Evolutionary conservation across 2,329 filamentous ascomycete species (phyloP).

Genomic region (Colletotrichum tropicale): DNA sequence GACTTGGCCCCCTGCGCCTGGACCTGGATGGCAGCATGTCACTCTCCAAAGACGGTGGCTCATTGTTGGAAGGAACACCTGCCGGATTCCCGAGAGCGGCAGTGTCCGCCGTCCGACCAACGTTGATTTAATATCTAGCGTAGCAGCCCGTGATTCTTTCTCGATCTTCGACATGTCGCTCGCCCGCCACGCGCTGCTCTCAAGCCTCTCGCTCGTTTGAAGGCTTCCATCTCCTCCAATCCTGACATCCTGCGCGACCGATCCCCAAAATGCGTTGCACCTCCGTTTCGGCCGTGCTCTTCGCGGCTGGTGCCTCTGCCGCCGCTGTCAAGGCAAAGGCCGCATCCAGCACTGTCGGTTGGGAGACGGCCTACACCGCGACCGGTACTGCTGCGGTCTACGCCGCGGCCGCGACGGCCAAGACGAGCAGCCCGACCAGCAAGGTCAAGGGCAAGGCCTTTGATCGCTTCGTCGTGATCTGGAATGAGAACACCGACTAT

Average conservation of each 20-base stretch:
- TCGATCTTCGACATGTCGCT: neutral
- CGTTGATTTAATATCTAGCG: neutral
- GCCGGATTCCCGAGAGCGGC: neutral
- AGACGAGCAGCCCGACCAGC: slow-evolving; percentile 64
- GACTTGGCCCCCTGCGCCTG: neutral
- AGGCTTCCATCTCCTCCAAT: neutral
- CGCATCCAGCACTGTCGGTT: slow-evolving; percentile 22
- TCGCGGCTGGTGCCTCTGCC: slow-evolving; percentile 28
- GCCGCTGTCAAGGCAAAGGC: slow-evolving; percentile 21
- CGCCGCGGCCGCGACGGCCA: slow-evolving; percentile 63
- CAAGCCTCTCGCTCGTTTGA: neutral
- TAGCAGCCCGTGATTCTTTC: neutral
- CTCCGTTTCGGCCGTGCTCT: slow-evolving; percentile 22
- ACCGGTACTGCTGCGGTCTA: slow-evolving; percentile 55
- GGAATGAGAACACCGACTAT: slow-evolving; percentile 79
- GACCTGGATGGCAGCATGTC: neutral
- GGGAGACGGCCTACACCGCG: slow-evolving; percentile 52
- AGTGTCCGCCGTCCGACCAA: neutral
- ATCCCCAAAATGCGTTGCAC: neutral
- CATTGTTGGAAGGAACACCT: neutral
- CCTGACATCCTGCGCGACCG: neutral
- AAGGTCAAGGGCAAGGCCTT: slow-evolving; percentile 74
- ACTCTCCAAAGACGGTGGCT: neutral
- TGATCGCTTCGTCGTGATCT: slow-evolving; percentile 74
- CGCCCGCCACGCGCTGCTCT: neutral